Evolutionary conservation across 2,329 filamentous ascomycete species (phyloP).

Genomic region (Emericellopsis atlantica): DNA sequence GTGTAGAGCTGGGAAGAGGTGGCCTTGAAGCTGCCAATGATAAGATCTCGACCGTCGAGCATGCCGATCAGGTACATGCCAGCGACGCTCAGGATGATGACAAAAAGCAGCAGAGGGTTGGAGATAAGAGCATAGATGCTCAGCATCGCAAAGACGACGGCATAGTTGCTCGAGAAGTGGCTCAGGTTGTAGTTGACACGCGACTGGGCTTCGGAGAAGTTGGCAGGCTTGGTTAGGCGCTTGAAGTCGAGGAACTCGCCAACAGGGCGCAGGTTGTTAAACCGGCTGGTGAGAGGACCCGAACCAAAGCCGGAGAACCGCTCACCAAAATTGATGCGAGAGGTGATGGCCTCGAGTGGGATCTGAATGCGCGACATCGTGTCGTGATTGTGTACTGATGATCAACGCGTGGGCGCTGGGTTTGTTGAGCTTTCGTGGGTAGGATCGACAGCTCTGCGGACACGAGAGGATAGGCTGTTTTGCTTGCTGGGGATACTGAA

Average conservation of each 20-base stretch:
- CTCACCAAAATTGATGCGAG: constrained; percentile 73
- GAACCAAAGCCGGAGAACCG: constrained; percentile 75
- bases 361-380: constrained; percentile 82
- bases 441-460: no score
- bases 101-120: constrained; percentile 77
- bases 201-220: constrained; percentile 82
- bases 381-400: constrained; percentile 3
- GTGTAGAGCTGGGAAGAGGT: constrained; percentile 93
- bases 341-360: constrained; percentile 82
- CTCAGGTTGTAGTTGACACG: constrained; percentile 94
- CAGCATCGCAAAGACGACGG: constrained; percentile 84
- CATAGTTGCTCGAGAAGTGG: constrained; percentile 98
- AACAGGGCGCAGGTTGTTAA: constrained; percentile 83
- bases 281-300: constrained; percentile 67
- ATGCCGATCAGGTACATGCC: constrained; percentile 89
- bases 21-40: constrained; percentile 70
- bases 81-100: constrained; percentile 75
- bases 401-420: background rate
- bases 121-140: constrained; percentile 90
- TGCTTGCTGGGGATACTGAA: no score
- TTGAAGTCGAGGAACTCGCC: constrained; percentile 95
- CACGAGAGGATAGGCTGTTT: background rate
- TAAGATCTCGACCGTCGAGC: constrained; percentile 77
- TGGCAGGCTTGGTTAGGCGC: constrained; percentile 84
- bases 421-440: constrained; percentile 2